Percentiles rank a stretch among this genome's conserved stretches.
These are phyloP conservation scores for Artemisia tridentata DNA, from an alignment of 129 eudicot genomes.

Conservation along the genomic window DNA sequence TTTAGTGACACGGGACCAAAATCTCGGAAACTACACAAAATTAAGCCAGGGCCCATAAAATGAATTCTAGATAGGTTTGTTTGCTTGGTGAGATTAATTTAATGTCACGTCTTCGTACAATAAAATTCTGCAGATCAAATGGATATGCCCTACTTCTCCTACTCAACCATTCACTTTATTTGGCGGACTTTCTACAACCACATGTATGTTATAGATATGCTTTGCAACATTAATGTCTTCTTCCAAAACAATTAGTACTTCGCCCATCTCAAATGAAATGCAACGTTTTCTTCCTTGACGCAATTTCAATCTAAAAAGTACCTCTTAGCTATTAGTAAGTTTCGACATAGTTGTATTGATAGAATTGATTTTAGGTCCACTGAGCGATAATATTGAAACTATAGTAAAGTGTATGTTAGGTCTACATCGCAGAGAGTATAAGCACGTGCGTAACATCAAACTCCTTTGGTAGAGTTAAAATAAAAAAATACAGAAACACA, in stretches of 20 bases:
- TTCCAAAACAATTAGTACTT: slow-evolving; percentile 4
- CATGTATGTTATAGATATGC: slow-evolving; percentile 56
- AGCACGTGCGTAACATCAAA: background rate
- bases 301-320: background rate
- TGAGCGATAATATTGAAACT: background rate
- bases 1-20: background rate
- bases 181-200: slow-evolving; percentile 79
- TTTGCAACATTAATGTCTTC: slow-evolving; percentile 4
- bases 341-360: background rate
- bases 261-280: slow-evolving; percentile 1
- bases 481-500: background rate
- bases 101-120: background rate
- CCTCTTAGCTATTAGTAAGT: slow-evolving; percentile 13
- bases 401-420: background rate
- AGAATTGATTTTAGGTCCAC: background rate
- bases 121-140: slow-evolving; percentile 64
- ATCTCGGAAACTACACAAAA: background rate
- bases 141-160: slow-evolving; percentile 94
- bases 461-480: background rate
- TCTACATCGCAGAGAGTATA: background rate
- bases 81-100: background rate
- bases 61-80: too few species aligned
- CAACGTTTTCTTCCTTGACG: slow-evolving; percentile 7
- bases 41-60: background rate
- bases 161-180: slow-evolving; percentile 63